These are phyloP conservation scores for Alternaria solani DNA, from an alignment of 2,329 filamentous ascomycete genomes.

Conservation along the genomic window DNA sequence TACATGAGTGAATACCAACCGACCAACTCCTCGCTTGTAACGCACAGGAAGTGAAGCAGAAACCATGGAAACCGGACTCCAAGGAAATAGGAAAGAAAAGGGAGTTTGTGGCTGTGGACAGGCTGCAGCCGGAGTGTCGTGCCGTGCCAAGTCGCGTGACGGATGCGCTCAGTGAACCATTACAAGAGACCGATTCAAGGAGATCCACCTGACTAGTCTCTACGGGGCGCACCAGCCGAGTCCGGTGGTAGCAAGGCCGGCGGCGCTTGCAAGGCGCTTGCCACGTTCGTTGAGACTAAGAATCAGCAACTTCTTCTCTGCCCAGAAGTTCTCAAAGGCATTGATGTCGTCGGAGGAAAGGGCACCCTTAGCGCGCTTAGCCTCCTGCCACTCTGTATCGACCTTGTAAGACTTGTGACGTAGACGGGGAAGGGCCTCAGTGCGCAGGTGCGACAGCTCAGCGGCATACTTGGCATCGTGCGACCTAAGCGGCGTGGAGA, in stretches of 20 bases:
- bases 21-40: constrained; percentile 37
- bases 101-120: neutral
- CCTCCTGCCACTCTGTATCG: constrained; percentile 45
- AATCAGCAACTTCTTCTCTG: constrained; percentile 45
- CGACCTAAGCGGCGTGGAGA: constrained; percentile 47
- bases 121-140: neutral
- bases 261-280: constrained; percentile 35
- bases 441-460: constrained; percentile 51
- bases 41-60: constrained; percentile 7
- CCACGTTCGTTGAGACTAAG: constrained; percentile 42
- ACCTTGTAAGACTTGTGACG: constrained; percentile 51
- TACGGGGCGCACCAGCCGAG: constrained; percentile 48
- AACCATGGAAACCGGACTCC: constrained; percentile 9
- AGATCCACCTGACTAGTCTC: constrained; percentile 41
- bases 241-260: constrained; percentile 38
- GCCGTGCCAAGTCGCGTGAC: neutral
- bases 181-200: constrained; percentile 11
- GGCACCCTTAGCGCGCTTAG: constrained; percentile 38
- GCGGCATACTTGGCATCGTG: constrained; percentile 44
- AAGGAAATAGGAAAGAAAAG: constrained; percentile 15
- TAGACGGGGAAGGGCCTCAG: constrained; percentile 54
- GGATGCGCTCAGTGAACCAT: constrained; percentile 16
- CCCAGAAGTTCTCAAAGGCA: constrained; percentile 53
- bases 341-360: constrained; percentile 33
- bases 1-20: constrained; percentile 26